Base-by-base conservation (phyloP, 306 rosid species). In the Cucurbita ficifolia region DNA sequence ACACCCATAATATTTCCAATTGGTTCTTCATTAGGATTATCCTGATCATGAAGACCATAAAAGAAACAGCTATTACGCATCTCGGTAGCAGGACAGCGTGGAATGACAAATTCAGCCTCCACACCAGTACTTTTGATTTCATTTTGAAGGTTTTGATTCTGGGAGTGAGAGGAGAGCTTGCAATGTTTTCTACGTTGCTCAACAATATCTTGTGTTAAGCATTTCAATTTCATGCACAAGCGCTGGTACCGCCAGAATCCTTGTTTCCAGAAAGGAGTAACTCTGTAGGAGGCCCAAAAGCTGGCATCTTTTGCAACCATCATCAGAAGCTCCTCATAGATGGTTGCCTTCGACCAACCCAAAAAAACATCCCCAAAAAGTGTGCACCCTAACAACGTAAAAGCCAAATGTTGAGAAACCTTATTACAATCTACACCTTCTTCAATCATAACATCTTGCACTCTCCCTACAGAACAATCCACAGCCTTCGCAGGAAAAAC, bases 361-460 rank as follows among this genome's bases (percentile, higher is more conserved):
- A 87, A 78, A 85, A 89, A 89, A 21, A 84, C 84, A 72, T 89
- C 89, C 81, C 96, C 97, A 76, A 89, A 89, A 74, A 89, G 84
- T 18, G 86, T 83, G 61, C 84, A 75, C 63, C 96, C 96, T 83
- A 92, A 76, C 62, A 92, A 76, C 79, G 87, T 75, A 84, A 92
- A 92, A 80, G 97, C 96, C 82, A 92, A 83, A 78, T 83, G 85
- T 79, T 85, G 96, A 81, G 97, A 89, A 81, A 87, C 77, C 83
- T 81, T 64, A 68, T 59, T 83, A 75, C 88, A 76, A 78, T 83
- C 89, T 73, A 87, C 70, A 61, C 83, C 58, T 58, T 79, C 89
- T 33, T 75, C 61, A 1, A 38, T 80, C 82, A 76, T 72, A 42
- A 83, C 65, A 58, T 58, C 76, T 45, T 79, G 82, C 79, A 92